Base-by-base conservation (phyloP, 2,329 filamentous ascomycete genomes). In the Trichoderma endophyticum region DNA sequence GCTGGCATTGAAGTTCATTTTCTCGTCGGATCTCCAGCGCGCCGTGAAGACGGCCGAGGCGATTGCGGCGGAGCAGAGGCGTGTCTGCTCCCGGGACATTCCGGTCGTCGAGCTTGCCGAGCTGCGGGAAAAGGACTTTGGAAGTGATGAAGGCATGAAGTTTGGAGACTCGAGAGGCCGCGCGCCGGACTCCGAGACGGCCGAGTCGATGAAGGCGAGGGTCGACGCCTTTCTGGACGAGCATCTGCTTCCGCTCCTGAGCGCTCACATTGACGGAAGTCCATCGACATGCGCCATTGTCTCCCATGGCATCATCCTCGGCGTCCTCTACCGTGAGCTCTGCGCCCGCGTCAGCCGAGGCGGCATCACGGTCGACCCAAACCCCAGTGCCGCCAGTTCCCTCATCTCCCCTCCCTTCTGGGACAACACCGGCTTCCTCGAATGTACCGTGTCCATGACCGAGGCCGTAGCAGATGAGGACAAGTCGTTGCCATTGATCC, bases 291-390 rank as follows among this genome's bases (percentile, higher is more conserved):
- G 94, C 14, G 90, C 89, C 1, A 82, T 97, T 15, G 92, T 97
- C 4, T 92, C 94, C 2, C 95, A 98, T 77, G 94, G 95, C 18
- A 91, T 97, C 73, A 89, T 97, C 54, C 86, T 97, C 3, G 89
- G 89, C 2, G 86, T 89, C 36, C 81, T 97, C 0, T 91, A 92
- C 86, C 86, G 86, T 70, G 84, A 86, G 14, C 79, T 97, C 15
- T 82, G 91, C 8, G 81, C 83, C 14, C 85, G 88, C 3, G 86
- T 93, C 2, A 68, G 76, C 1, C 71, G 71, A 4, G 71, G 73
- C 26, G 48, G 68, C 15, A 65, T 74, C 9, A 74, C 73, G 3
- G 71, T 78, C 30, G 75, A 73, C 9, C 72, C 74, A 6, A 71
- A 69, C 26, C 73, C 73, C 14, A 32, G 73, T 28, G 65, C 62